Base-by-base conservation (phyloP, 306 rosid genomes). In the Pyrus betulifolia region DNA sequence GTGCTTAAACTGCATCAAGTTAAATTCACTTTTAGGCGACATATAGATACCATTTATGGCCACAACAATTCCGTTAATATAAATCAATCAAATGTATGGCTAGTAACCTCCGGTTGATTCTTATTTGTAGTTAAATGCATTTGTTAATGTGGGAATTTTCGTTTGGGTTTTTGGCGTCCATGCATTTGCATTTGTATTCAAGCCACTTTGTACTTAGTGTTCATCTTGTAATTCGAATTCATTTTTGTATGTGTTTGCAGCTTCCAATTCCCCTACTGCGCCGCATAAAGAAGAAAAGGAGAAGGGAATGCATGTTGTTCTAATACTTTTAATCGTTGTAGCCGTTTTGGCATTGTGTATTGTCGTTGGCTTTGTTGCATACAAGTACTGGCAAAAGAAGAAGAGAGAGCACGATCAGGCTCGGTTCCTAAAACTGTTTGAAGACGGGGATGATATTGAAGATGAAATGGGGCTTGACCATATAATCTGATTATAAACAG, bases 321-420 rank as follows among this genome's bases (percentile, higher is more conserved):
- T 83, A 49, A 68, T 82, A 71, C 74, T 94, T 67, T 69, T 86
- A 76, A 86, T 94, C 46, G 67, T 85, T 79, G 82, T 19, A 62
- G 64, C 78, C 31, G 77, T 78, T 38, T 74, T 86, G 61, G 68
- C 80, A 4, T 71, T 78, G 45, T 67, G 84, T 13, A 65, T 80
- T 67, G 8, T 86, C 21, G 91, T 90, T 68, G 74, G 80, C 68
- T 82, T 85, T 49, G 77, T 35, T 54, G 88, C 76, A 25, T 89
- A 81, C 82, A 94, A 90, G 79, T 88, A 81, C 82, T 90, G 98
- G 96, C 91, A 81, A 81, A 91, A 84, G 88, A 91, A 82, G 85
- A 84, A 76, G 85, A 89, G 93, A 74, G 82, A 86, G 79, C 83
- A 84, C 31, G 93, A 94, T 70, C 98, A 87, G 80, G 91, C 93